phyloP scores from a whole-genome alignment of 148 eudicot genomes.

The Rhododendron henanense region DNA sequence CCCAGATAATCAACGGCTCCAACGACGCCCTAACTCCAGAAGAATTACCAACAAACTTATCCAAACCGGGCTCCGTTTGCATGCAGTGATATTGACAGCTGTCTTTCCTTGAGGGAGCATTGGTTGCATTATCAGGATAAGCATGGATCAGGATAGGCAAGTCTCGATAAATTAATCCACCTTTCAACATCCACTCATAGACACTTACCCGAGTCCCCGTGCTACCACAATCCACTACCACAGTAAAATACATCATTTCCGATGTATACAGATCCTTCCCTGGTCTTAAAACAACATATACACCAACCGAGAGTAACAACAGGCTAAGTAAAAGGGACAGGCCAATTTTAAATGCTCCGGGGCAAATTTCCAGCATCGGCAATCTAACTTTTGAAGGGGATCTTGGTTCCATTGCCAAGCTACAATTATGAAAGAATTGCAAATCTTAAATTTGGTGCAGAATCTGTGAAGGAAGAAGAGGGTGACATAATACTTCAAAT shows the following conservation, averaged over 20 bases:
- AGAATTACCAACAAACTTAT: conserved; percentile 60
- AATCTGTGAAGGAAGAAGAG: neutral
- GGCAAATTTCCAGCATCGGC: conserved; percentile 20
- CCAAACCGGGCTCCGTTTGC: conserved; percentile 85
- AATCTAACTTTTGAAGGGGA: conserved; percentile 53
- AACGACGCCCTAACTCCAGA: conserved; percentile 52
- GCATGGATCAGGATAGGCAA: conserved; percentile 54
- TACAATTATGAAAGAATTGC: neutral
- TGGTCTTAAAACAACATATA: conserved; percentile 21
- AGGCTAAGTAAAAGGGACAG: conserved; percentile 23
- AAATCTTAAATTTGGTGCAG: neutral
- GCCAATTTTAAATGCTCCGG: conserved; percentile 20
- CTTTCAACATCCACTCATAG: conserved; percentile 41
- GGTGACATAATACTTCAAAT: neutral
- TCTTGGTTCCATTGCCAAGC: conserved; percentile 49
- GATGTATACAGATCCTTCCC: conserved; percentile 1
- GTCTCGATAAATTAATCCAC: conserved; percentile 13
- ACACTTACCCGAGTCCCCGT: conserved; percentile 83
- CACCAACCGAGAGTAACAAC: conserved; percentile 25
- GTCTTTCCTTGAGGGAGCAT: conserved; percentile 21
- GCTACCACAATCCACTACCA: conserved; percentile 89
- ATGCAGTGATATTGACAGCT: conserved; percentile 68
- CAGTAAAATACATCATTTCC: conserved; percentile 48
- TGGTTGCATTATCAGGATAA: conserved; percentile 42
- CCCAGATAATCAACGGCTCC: conserved; percentile 70